Evolutionary conservation across 139 green algal genomes (phyloP).

Genomic region (Zygnema circumcarinatum): DNA sequence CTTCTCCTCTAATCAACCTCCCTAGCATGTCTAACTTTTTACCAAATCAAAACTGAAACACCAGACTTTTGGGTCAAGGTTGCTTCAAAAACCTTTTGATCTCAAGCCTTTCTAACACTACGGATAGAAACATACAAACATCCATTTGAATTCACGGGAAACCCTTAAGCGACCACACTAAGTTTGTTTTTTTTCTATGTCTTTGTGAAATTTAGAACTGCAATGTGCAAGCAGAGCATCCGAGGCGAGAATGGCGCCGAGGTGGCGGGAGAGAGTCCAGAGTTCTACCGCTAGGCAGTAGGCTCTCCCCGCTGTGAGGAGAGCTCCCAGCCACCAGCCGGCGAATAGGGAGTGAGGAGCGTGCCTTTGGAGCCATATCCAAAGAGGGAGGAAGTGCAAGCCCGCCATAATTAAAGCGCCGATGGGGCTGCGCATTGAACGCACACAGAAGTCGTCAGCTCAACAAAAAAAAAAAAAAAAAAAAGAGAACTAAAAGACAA

Average conservation of each 20-base stretch:
- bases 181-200: no score
- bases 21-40: no score
- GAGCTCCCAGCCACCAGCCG: neutral
- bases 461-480: neutral
- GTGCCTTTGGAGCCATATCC: constrained; percentile 28
- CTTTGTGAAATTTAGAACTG: no score
- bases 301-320: constrained; percentile 10
- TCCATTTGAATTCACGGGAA: no score
- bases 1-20: no score
- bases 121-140: no score
- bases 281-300: constrained; percentile 40
- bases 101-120: no score
- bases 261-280: constrained; percentile 18
- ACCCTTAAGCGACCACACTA: no score
- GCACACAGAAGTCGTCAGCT: neutral
- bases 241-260: constrained; percentile 23
- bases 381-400: constrained; percentile 52
- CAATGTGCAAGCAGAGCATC: no score
- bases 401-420: constrained; percentile 39
- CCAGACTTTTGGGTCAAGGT: no score
- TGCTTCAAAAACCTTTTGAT: no score
- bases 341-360: constrained; percentile 2
- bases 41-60: no score
- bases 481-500: neutral
- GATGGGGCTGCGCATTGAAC: constrained; percentile 26